phyloP scores from a whole-genome alignment of 371 early-diverging fungal genomes.

The Syncephalastrum monosporum region DNA sequence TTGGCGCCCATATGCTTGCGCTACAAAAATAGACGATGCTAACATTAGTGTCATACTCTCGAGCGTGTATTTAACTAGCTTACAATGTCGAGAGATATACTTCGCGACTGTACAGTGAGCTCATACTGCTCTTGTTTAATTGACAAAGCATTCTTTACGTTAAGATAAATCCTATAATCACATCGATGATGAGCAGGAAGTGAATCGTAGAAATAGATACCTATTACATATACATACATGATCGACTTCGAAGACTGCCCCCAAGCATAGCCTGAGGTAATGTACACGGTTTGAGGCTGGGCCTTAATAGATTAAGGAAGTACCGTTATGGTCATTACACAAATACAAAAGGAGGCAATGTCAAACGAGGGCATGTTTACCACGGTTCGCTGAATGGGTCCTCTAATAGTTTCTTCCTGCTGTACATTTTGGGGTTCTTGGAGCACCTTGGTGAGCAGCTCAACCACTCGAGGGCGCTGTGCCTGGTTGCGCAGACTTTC shows the following conservation, averaged over 20 bases:
- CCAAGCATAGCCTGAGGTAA: slow-evolving; percentile 20
- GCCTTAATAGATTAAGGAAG: slow-evolving; percentile 2
- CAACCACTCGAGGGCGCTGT: slow-evolving; percentile 1
- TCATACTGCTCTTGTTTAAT: slow-evolving; percentile 14
- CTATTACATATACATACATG: slow-evolving; percentile 7
- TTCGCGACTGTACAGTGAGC: slow-evolving; percentile 14
- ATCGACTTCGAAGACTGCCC: slow-evolving; percentile 13
- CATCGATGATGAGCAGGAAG: not conserved
- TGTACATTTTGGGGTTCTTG: not conserved
- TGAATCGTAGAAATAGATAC: not conserved
- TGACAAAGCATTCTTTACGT: slow-evolving; percentile 8
- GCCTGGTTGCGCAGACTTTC: not conserved
- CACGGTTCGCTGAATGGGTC: no score
- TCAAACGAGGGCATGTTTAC: no score
- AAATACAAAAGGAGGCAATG: no score
- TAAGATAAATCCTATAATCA: slow-evolving; percentile 12
- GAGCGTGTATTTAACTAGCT: not conserved
- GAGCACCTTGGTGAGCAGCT: slow-evolving; percentile 1
- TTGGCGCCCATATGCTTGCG: slow-evolving; percentile 18
- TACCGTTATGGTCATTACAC: no score
- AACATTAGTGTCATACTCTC: not conserved
- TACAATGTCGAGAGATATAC: slow-evolving; percentile 21
- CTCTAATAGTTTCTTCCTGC: not conserved
- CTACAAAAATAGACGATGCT: slow-evolving; percentile 4
- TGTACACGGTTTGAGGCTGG: slow-evolving; percentile 16